phyloP scores from a whole-genome alignment of 164 flowering plant genomes.

The Santalum album region DNA sequence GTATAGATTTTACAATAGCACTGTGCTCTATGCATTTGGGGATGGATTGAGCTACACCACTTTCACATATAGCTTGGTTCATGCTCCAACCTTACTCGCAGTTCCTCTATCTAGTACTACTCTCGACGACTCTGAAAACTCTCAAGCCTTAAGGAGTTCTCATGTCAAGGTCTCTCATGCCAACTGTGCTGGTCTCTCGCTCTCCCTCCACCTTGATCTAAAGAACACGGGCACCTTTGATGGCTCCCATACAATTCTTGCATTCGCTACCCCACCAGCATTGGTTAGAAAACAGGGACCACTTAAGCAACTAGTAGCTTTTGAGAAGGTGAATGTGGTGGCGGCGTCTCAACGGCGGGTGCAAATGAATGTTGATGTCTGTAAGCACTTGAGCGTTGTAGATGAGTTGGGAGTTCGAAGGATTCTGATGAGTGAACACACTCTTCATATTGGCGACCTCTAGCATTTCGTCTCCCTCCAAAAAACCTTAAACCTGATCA shows the following conservation, averaged over 20 bases:
- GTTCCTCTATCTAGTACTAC: background rate
- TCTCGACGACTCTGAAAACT: background rate
- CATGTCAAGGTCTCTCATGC: background rate
- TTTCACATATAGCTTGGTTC: conserved; percentile 13
- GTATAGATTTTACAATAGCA: conserved; percentile 35
- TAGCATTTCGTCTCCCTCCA: no score
- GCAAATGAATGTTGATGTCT: background rate
- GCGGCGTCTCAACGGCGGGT: background rate
- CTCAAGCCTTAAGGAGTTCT: background rate
- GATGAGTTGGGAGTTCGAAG: background rate
- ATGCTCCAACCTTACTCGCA: background rate
- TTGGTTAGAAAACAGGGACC: conserved; percentile 33
- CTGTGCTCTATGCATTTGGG: conserved; percentile 26
- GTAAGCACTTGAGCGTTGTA: background rate
- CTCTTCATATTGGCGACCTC: background rate
- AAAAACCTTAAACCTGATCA: no score
- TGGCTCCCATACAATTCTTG: background rate
- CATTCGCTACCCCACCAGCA: conserved; percentile 10
- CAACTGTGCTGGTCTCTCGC: background rate
- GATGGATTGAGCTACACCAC: conserved; percentile 35
- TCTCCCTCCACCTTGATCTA: background rate
- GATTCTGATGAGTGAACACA: background rate
- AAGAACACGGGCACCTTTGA: background rate
- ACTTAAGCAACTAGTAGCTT: no score
- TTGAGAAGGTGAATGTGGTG: background rate